Evolutionary conservation across 495 filamentous ascomycete genomes (phyloP), one percentile per base, ranked within the genome.

Genomic region (Xylaria flabelliformis): DNA sequence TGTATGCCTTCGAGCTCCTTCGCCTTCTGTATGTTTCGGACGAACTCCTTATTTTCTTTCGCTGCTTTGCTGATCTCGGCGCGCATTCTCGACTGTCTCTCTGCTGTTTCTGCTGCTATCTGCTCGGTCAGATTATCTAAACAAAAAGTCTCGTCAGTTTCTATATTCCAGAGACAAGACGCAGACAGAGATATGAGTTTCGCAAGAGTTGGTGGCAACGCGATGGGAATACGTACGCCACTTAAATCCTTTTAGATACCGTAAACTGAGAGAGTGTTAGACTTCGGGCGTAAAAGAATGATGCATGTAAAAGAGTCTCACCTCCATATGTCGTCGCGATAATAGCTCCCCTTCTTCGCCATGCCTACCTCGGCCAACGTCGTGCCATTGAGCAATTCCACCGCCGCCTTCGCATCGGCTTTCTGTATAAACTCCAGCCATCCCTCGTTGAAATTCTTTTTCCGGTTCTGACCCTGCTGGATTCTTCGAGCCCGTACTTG

Each of bases 251-350:
- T 86, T 88, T 67, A 99, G 84, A 78, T 98, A 99, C 70, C 87
- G 75, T 46, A 89, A 69, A 55, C 83, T 73, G 32, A 15, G 19
- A 34, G 10, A 9, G 17, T 2, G 41, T 72, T 44, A 70, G 68
- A 39, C 32, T 63, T 24, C 34, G 1, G 26, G 36, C 32, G 36
- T 19, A 61, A 61, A 7, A 0, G 19, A 63, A 41, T 39, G n/a
- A 34, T n/a, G 17, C 17, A 21, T n/a, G 10, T 6, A 1, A 66
- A 66, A 51, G 26, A 39, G 24, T 12, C 64, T 51, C 48, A 73
- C 70, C 70, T 96, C 92, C 93, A 97, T 61, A 99, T 88, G 78
- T 98, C 97, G 80, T 99, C 96, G 68, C 92, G 89, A 81, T 98
- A 99, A 81, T 90, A 97, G 15, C 90, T 87, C 5, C 94, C 91